Conservation (phyloP, 371 early-diverging fungal genomes). For the Lichtheimia hyalospora region DNA sequence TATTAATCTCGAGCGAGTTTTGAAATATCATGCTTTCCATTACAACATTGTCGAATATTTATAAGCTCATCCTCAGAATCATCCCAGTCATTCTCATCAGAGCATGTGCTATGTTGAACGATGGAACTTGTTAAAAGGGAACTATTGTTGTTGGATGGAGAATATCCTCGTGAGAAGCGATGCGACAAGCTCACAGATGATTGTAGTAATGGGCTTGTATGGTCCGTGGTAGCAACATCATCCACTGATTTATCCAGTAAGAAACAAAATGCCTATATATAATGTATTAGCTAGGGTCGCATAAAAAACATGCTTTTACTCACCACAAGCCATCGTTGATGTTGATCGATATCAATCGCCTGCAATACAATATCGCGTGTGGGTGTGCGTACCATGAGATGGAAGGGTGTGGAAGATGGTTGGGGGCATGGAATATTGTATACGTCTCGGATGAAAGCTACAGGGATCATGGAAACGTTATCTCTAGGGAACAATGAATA, state of each 20-base stretch:
- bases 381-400: conserved; percentile 65
- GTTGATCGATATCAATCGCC: conserved; percentile 64
- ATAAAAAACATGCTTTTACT: background rate
- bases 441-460: conserved; percentile 61
- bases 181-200: no score
- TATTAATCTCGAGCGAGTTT: conserved; percentile 23
- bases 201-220: no score
- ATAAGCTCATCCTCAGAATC: conserved; percentile 25
- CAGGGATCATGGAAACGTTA: no score
- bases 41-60: conserved; percentile 53
- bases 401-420: conserved; percentile 46
- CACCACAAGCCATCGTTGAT: conserved; percentile 66
- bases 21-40: conserved; percentile 52
- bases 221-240: no score
- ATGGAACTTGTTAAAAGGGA: background rate
- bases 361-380: conserved; percentile 70
- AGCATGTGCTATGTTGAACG: background rate
- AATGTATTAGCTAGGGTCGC: background rate
- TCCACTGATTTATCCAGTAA: background rate
- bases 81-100: background rate
- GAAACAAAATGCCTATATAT: background rate
- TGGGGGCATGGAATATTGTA: conserved; percentile 47
- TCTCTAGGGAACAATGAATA: no score
- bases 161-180: no score
- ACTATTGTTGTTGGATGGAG: background rate